A percentile compares a stretch with the other conserved stretches of the same genome.
Evolutionary conservation across 148 eudicot species (phyloP).

Genomic region (Cornus suecica): DNA sequence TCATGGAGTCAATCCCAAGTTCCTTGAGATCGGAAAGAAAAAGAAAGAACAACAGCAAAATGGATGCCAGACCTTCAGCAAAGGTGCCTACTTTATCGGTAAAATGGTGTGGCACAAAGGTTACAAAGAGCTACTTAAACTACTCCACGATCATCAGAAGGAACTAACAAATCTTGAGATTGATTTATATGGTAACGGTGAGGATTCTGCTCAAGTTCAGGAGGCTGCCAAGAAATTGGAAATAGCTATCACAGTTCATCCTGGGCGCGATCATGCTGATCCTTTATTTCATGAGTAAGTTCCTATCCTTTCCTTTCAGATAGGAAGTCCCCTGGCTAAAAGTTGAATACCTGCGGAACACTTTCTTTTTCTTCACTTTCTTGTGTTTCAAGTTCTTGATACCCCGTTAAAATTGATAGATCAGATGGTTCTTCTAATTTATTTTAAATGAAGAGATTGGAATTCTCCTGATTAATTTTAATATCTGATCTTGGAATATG

Average conservation of each 20-base stretch:
- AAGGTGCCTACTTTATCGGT: constrained; percentile 91
- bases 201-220: constrained; percentile 75
- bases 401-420: neutral
- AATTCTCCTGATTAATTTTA: neutral
- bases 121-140: constrained; percentile 81
- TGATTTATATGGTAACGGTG: constrained; percentile 85
- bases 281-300: constrained; percentile 91
- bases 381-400: too few relatives aligned
- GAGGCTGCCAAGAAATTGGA: constrained; percentile 65
- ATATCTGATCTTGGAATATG: neutral
- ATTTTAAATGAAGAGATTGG: too few relatives aligned
- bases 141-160: constrained; percentile 66
- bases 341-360: neutral
- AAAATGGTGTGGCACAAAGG: constrained; percentile 98
- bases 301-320: neutral
- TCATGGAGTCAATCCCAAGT: constrained; percentile 97
- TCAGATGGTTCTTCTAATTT: neutral
- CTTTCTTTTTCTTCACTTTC: too few relatives aligned
- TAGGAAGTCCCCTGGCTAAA: neutral
- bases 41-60: constrained; percentile 61
- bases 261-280: constrained; percentile 97
- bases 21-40: constrained; percentile 77
- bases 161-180: constrained; percentile 68
- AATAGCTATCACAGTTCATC: constrained; percentile 59
- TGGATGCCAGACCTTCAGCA: constrained; percentile 46